Percentiles rank a stretch among this genome's conserved stretches.
These are phyloP conservation scores for Suhomyces terraborum DNA, from an alignment of 1,139 yeast species.

Conservation along the genomic window DNA sequence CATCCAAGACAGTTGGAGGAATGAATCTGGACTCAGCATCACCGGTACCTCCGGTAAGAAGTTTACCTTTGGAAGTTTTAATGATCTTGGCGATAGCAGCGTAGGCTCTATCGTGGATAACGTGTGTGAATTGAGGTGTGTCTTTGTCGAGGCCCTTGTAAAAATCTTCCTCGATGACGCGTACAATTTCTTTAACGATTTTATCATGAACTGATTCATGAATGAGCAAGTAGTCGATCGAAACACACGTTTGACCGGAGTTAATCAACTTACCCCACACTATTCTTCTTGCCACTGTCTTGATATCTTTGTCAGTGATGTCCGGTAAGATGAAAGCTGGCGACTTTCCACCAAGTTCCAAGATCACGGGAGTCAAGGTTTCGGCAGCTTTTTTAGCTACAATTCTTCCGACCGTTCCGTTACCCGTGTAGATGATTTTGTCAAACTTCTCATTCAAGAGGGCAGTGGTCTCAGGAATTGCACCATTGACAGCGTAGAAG, in stretches of 20 bases:
- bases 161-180: constrained; percentile 47
- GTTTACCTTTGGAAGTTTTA: constrained; percentile 55
- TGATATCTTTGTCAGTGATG: constrained; percentile 46
- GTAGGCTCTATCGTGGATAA: constrained; percentile 64
- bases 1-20: constrained; percentile 72
- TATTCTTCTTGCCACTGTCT: constrained; percentile 63
- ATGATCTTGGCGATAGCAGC: constrained; percentile 50
- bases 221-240: constrained; percentile 78
- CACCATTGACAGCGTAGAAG: constrained; percentile 73
- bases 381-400: constrained; percentile 84
- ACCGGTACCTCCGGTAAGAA: constrained; percentile 59
- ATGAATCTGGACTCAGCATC: constrained; percentile 52
- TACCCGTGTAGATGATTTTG: constrained; percentile 87
- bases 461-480: constrained; percentile 65
- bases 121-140: constrained; percentile 52
- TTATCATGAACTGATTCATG: constrained; percentile 50
- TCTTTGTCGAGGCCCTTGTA: constrained; percentile 42
- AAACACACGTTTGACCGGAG: constrained; percentile 91
- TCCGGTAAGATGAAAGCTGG: constrained; percentile 71
- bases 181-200: constrained; percentile 48
- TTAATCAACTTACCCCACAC: constrained; percentile 79
- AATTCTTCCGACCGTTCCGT: constrained; percentile 71
- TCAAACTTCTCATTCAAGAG: constrained; percentile 71
- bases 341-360: constrained; percentile 94
- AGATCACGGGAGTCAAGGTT: constrained; percentile 72